phyloP scores from a whole-genome alignment of 2,329 filamentous ascomycete genomes.

The Cordyceps cateniannulata region DNA sequence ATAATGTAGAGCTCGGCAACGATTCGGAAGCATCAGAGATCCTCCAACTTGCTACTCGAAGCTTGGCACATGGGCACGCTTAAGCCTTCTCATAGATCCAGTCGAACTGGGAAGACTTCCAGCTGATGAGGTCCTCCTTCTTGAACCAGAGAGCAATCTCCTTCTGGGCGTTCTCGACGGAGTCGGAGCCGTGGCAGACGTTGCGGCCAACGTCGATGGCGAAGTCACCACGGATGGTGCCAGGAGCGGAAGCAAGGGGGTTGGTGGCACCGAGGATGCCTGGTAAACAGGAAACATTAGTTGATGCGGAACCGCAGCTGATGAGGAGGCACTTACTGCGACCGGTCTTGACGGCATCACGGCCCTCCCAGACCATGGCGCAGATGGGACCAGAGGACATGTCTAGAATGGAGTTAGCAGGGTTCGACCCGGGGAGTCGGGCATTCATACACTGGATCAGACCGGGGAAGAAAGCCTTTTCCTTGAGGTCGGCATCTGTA shows the following conservation, averaged over 20 bases:
- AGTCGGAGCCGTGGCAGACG: conserved; percentile 99
- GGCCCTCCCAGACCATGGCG: conserved; percentile 99
- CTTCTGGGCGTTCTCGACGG: conserved; percentile 98
- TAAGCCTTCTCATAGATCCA: conserved; percentile 95
- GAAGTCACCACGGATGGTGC: conserved; percentile 95
- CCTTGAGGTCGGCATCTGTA: conserved; percentile 74
- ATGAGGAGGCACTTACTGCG: conserved; percentile 54
- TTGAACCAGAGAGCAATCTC: conserved; percentile 99
- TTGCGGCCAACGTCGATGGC: conserved; percentile 83
- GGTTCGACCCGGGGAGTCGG: not conserved
- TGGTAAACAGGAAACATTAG: conserved; percentile 26
- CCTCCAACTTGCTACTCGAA: not conserved
- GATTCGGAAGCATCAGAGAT: not conserved
- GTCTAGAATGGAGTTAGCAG: conserved; percentile 49
- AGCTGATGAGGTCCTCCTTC: conserved; percentile 75
- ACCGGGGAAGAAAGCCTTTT: conserved; percentile 95
- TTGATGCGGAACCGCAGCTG: conserved; percentile 13
- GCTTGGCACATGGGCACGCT: conserved; percentile 15
- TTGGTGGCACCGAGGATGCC: conserved; percentile 97
- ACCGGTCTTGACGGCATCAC: conserved; percentile 98
- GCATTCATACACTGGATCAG: conserved; percentile 74
- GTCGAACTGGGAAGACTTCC: conserved; percentile 77
- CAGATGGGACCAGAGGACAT: conserved; percentile 95
- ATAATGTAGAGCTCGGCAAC: not conserved
- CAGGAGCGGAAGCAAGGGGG: conserved; percentile 86